Evolutionary conservation across 257 asterid species (phyloP).

Genomic region (Nicotiana benthamiana): DNA sequence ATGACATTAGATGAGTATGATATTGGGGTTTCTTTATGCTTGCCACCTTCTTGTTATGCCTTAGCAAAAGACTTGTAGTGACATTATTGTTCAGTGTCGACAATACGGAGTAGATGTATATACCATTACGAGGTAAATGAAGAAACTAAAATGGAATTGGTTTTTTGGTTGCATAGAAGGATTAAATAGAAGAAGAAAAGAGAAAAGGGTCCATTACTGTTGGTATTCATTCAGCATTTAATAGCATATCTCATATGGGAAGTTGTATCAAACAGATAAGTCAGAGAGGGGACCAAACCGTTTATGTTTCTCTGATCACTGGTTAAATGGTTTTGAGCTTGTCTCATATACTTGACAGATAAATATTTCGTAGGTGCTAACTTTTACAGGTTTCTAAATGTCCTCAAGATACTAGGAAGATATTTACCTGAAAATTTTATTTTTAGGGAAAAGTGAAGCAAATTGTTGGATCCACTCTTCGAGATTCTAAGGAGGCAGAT

Average conservation of each 20-base stretch:
- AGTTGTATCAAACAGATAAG: background rate
- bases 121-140: background rate
- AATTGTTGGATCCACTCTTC: slow-evolving; percentile 96
- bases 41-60: background rate
- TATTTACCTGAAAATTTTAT: background rate
- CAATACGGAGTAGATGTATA: background rate
- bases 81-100: background rate
- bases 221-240: background rate
- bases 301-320: background rate
- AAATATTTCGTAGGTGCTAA: too few relatives aligned
- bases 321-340: too few relatives aligned
- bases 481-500: slow-evolving; percentile 58
- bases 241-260: background rate
- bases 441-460: slow-evolving; percentile 96
- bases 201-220: background rate
- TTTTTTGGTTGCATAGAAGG: background rate
- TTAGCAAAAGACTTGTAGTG: background rate
- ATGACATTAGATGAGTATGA: background rate
- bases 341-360: too few relatives aligned
- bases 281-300: background rate
- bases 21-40: background rate
- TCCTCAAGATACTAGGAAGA: background rate
- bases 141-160: background rate
- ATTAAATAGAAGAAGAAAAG: background rate
- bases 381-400: background rate